Percentiles rank a stretch among this genome's conserved stretches.
These are phyloP conservation scores for Ampelocalamus luodianensis DNA, from an alignment of 176 grass and related monocot genomes.

Conservation along the genomic window DNA sequence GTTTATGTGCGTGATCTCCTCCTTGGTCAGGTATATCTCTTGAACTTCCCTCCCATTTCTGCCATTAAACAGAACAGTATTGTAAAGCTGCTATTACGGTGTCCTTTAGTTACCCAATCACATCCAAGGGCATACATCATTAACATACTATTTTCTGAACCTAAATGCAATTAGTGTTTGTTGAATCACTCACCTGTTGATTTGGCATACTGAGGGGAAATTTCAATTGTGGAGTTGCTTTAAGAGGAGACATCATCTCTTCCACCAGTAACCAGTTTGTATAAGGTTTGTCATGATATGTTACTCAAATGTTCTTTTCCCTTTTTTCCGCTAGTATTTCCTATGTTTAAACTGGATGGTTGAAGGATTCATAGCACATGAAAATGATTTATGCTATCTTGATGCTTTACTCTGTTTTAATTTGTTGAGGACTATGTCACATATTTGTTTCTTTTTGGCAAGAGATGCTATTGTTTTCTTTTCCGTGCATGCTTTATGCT, in stretches of 20 bases:
- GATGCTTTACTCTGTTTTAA: background rate
- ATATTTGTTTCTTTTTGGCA: slow-evolving; percentile 14
- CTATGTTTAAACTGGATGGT: slow-evolving; percentile 42
- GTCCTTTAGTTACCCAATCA: slow-evolving; percentile 37
- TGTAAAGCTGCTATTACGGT: slow-evolving; percentile 23
- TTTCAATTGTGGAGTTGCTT: slow-evolving; percentile 89
- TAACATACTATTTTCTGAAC: slow-evolving; percentile 63
- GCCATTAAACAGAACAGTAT: slow-evolving; percentile 8
- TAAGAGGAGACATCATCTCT: slow-evolving; percentile 95
- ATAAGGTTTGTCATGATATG: slow-evolving; percentile 97
- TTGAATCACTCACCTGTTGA: slow-evolving; percentile 64
- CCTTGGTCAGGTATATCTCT: slow-evolving; percentile 88
- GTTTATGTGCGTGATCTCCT: slow-evolving; percentile 97
- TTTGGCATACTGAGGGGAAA: slow-evolving; percentile 61
- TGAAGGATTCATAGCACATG: slow-evolving; percentile 30
- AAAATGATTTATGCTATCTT: slow-evolving; percentile 27
- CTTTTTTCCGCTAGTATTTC: slow-evolving; percentile 27
- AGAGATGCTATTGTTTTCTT: slow-evolving; percentile 25
- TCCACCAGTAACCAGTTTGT: slow-evolving; percentile 73
- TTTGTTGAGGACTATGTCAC: background rate
- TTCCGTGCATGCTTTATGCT: slow-evolving; percentile 26
- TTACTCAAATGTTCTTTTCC: slow-evolving; percentile 59
- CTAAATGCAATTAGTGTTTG: slow-evolving; percentile 61
- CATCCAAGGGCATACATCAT: slow-evolving; percentile 29
- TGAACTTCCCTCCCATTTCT: slow-evolving; percentile 10